These are phyloP conservation scores for Phytophthora palmivora DNA, from an alignment of 352 stramenopile genomes.

Conservation along the genomic window DNA sequence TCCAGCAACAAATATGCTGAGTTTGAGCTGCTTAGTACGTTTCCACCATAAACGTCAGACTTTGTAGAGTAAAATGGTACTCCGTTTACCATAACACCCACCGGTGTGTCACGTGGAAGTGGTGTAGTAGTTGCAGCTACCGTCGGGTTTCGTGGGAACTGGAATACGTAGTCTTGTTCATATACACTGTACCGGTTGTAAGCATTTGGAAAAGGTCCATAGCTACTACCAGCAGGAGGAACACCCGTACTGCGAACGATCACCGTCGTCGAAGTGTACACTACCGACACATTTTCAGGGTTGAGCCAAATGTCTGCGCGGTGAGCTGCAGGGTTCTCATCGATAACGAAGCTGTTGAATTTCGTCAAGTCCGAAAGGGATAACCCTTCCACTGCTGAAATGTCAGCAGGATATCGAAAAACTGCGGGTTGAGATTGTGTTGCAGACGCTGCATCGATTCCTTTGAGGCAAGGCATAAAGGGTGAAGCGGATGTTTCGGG, in stretches of 20 bases:
- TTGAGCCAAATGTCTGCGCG: constrained; percentile 60
- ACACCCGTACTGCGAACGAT: constrained; percentile 70
- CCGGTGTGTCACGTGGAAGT: constrained; percentile 47
- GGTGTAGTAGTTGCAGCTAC: constrained; percentile 28
- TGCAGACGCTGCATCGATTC: constrained; percentile 35
- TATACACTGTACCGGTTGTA: constrained; percentile 60
- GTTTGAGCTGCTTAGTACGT: constrained; percentile 51
- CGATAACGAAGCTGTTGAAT: constrained; percentile 64
- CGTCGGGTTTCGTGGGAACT: constrained; percentile 55
- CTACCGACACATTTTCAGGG: constrained; percentile 46
- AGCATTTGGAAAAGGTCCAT: constrained; percentile 70
- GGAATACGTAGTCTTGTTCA: constrained; percentile 72
- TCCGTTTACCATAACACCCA: constrained; percentile 81
- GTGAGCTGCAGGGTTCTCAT: constrained; percentile 44
- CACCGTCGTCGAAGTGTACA: constrained; percentile 58
- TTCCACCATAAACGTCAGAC: constrained; percentile 46
- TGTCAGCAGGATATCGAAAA: constrained; percentile 56
- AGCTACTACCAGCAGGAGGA: constrained; percentile 46
- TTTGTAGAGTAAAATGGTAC: constrained; percentile 65
- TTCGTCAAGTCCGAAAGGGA: constrained; percentile 48
- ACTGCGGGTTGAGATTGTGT: constrained; percentile 34
- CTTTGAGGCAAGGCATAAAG: constrained; percentile 72
- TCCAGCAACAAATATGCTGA: constrained; percentile 56
- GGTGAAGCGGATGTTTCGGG: constrained; percentile 7
- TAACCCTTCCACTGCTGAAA: constrained; percentile 59